Conservation (phyloP, 2,329 filamentous ascomycete genomes). For the Xylariaceae sp. region DNA sequence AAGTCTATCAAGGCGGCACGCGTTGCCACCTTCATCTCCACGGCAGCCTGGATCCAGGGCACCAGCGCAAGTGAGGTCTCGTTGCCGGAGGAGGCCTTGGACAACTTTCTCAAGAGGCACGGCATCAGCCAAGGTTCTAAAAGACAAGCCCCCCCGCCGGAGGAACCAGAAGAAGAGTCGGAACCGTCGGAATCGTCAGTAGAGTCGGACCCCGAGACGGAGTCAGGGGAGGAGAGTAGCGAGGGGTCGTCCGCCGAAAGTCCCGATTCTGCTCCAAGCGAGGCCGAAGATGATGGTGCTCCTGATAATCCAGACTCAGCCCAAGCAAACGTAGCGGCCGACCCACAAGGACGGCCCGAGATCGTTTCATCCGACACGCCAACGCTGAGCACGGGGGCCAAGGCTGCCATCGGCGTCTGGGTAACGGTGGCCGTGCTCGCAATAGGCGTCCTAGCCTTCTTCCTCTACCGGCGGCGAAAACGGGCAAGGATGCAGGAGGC, state of each 20-base stretch:
- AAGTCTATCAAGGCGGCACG: slow-evolving; percentile 33
- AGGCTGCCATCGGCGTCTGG: slow-evolving; percentile 28
- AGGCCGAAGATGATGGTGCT: slow-evolving; percentile 1
- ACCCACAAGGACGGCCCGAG: slow-evolving; percentile 9
- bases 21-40: slow-evolving; percentile 30
- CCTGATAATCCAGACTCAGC: slow-evolving; percentile 2
- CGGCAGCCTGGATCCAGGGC: slow-evolving; percentile 32
- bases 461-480: slow-evolving; percentile 20
- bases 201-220: too few relatives aligned
- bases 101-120: slow-evolving; percentile 29
- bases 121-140: slow-evolving; percentile 1
- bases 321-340: slow-evolving; percentile 9
- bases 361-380: slow-evolving; percentile 16
- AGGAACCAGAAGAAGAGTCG: slow-evolving; percentile 1
- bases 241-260: slow-evolving; percentile 13
- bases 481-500: slow-evolving; percentile 11
- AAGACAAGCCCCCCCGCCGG: slow-evolving; percentile 6
- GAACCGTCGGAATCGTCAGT: not conserved
- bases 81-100: slow-evolving; percentile 25
- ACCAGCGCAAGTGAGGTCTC: slow-evolving; percentile 22
- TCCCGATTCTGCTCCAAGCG: slow-evolving; percentile 11
- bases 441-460: slow-evolving; percentile 17
- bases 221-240: slow-evolving; percentile 6
- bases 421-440: slow-evolving; percentile 22
- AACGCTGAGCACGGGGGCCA: slow-evolving; percentile 19